Evolutionary conservation across 805 yeast genomes (phyloP).

Genomic region (Candida ipomoeae): DNA sequence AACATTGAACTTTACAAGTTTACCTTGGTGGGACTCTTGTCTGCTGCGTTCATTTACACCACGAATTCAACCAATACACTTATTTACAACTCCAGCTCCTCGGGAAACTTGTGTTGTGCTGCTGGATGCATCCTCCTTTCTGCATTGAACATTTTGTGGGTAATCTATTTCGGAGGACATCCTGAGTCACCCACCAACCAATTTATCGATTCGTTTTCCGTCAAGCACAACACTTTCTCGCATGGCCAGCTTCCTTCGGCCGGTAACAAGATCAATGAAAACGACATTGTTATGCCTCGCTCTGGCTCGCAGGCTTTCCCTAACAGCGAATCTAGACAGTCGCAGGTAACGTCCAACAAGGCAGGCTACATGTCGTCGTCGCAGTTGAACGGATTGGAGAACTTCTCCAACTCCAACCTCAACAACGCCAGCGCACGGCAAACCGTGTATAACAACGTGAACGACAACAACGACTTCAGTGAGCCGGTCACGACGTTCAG

Average conservation of each 20-base stretch:
- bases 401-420: conserved; percentile 39
- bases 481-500: conserved; percentile 47
- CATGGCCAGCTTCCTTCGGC: conserved; percentile 32
- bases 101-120: conserved; percentile 78
- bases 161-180: conserved; percentile 85
- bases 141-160: conserved; percentile 80
- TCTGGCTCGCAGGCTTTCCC: conserved; percentile 23
- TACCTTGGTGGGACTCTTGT: conserved; percentile 51
- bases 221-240: conserved; percentile 39
- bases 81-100: conserved; percentile 57
- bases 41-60: conserved; percentile 77
- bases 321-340: conserved; percentile 32
- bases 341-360: conserved; percentile 30
- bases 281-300: conserved; percentile 20
- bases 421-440: conserved; percentile 23
- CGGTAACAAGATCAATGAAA: conserved; percentile 20
- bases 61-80: conserved; percentile 79
- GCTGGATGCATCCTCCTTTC: conserved; percentile 87
- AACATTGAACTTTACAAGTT: conserved; percentile 65
- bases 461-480: conserved; percentile 21
- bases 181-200: conserved; percentile 83
- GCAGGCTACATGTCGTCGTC: conserved; percentile 47
- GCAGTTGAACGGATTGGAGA: conserved; percentile 59
- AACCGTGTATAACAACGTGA: conserved; percentile 12
- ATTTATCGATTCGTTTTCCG: conserved; percentile 78